These are phyloP conservation scores for Mycena leptocephala DNA, from an alignment of 768 basidiomycete genomes.

Conservation along the genomic window DNA sequence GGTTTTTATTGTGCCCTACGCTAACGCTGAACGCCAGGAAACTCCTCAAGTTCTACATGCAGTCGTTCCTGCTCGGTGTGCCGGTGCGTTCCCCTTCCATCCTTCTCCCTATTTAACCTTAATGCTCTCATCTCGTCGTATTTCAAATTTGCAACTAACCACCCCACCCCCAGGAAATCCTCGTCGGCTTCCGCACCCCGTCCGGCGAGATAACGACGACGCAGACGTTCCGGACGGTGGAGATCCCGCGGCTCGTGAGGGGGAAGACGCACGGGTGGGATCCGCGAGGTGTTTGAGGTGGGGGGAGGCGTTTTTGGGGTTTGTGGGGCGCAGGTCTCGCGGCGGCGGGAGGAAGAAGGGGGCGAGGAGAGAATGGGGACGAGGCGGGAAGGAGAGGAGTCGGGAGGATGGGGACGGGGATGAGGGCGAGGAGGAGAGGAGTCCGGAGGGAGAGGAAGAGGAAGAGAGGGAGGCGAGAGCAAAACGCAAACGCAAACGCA, in stretches of 20 bases:
- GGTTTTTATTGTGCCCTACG: background rate
- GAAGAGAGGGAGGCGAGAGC: background rate
- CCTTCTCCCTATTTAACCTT: background rate
- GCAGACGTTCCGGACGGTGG: constrained; percentile 84
- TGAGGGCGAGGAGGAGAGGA: background rate
- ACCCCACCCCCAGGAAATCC: constrained; percentile 70
- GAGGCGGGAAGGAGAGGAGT: background rate
- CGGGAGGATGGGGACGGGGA: background rate
- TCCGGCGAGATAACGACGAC: constrained; percentile 77
- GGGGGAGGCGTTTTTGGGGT: constrained; percentile 76
- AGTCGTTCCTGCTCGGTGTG: constrained; percentile 94
- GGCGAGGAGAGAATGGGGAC: constrained; percentile 36
- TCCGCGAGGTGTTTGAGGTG: constrained; percentile 81
- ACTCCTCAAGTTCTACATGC: constrained; percentile 93
- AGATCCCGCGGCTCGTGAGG: constrained; percentile 85
- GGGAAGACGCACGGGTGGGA: constrained; percentile 87
- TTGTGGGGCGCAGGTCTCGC: constrained; percentile 61
- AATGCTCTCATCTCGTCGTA: background rate
- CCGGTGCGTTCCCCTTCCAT: constrained; percentile 66
- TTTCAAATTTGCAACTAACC: no score
- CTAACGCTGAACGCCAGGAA: constrained; percentile 66
- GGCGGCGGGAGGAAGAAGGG: constrained; percentile 37
- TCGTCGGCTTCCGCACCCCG: constrained; percentile 91
- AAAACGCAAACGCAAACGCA: background rate
- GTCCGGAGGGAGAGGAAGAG: constrained; percentile 31